These are phyloP conservation scores for Coleophoma crateriformis DNA, from an alignment of 2,329 filamentous ascomycete species.

Conservation along the genomic window DNA sequence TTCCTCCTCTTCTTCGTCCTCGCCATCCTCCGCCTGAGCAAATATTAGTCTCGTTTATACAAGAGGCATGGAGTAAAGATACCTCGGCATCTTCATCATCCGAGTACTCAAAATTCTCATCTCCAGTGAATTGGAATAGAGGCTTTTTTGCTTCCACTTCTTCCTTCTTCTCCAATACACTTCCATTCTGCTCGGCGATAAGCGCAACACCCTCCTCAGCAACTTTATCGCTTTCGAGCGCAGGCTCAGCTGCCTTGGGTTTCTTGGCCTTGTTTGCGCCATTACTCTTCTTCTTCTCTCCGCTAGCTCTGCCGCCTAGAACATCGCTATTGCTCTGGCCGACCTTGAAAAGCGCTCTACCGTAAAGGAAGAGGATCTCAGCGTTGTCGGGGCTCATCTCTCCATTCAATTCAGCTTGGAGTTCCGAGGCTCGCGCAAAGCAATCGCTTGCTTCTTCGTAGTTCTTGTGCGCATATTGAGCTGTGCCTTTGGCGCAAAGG, in stretches of 20 bases:
- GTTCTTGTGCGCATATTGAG: constrained; percentile 85
- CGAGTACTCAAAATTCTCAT: constrained; percentile 86
- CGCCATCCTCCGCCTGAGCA: constrained; percentile 34
- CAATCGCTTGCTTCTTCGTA: constrained; percentile 81
- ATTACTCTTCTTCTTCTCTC: constrained; percentile 40
- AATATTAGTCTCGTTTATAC: constrained; percentile 36
- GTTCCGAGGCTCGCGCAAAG: constrained; percentile 81
- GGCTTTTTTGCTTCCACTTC: constrained; percentile 56
- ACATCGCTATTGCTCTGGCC: constrained; percentile 94
- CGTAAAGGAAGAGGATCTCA: constrained; percentile 91
- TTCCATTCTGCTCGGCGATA: constrained; percentile 23
- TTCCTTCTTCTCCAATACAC: constrained; percentile 18
- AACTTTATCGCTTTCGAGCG: constrained; percentile 32
- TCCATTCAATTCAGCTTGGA: constrained; percentile 88
- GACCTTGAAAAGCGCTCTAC: constrained; percentile 87
- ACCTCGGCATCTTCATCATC: constrained; percentile 63
- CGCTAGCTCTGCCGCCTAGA: constrained; percentile 71
- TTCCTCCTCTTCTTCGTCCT: constrained; percentile 51
- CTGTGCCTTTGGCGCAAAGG: constrained; percentile 72
- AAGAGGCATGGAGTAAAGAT: constrained; percentile 38
- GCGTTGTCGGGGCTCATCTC: constrained; percentile 88
- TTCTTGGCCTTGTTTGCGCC: constrained; percentile 33
- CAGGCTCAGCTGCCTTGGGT: constrained; percentile 26
- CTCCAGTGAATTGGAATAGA: constrained; percentile 86
- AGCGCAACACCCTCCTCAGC: constrained; percentile 40